A percentile compares a stretch with the other conserved stretches of the same genome.
Conservation (phyloP, 164 flowering plant genomes). For the Berberis thunbergii region DNA sequence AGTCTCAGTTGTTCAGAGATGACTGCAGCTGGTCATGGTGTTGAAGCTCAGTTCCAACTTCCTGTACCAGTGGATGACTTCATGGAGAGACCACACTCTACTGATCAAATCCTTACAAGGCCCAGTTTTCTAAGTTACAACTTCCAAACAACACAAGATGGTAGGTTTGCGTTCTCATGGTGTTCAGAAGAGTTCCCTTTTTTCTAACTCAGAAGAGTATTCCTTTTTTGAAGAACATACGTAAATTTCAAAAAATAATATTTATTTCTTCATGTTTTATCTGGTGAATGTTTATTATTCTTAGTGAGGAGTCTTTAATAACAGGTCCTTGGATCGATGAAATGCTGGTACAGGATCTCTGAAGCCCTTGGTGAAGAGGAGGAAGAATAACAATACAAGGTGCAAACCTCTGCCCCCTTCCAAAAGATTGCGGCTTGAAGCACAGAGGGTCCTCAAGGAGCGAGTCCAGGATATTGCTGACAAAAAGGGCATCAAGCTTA, state of each 20-base stretch:
- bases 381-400: conserved; percentile 49
- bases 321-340: conserved; percentile 69
- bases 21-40: conserved; percentile 94
- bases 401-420: conserved; percentile 94
- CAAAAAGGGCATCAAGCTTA: conserved; percentile 85
- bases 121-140: conserved; percentile 44
- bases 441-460: conserved; percentile 86
- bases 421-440: conserved; percentile 87
- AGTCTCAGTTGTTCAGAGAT: conserved; percentile 86
- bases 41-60: conserved; percentile 92
- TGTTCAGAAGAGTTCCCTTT: neutral
- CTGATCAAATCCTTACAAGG: conserved; percentile 59
- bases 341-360: conserved; percentile 84
- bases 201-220: neutral
- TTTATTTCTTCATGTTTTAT: neutral
- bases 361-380: conserved; percentile 61
- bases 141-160: conserved; percentile 59
- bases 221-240: neutral
- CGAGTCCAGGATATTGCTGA: conserved; percentile 97
- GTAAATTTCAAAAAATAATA: neutral
- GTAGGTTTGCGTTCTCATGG: conserved; percentile 24
- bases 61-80: conserved; percentile 94
- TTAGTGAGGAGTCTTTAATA: conserved; percentile 51
- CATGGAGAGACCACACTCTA: conserved; percentile 81
- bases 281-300: conserved; percentile 12